Conservation (phyloP, 768 basidiomycete species). For the Tubosaeta sp. region DNA sequence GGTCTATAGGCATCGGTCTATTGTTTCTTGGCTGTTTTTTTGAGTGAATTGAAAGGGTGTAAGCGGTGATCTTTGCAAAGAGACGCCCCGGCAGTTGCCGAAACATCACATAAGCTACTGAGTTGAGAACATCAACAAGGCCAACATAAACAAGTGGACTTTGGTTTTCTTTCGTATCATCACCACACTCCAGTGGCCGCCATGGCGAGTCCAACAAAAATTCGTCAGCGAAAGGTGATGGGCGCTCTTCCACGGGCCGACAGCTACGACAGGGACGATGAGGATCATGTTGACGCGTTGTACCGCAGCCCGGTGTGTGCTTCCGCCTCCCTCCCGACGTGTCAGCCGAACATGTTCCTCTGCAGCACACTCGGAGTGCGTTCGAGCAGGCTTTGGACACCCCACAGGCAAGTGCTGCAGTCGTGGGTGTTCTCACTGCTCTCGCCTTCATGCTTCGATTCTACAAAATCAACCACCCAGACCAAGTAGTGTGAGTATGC, state of each 20-base stretch:
- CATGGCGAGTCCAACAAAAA: constrained; percentile 32
- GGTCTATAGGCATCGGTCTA: not conserved
- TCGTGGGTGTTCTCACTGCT: constrained; percentile 63
- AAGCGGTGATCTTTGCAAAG: too few relatives aligned
- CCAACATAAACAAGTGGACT: constrained; percentile 2
- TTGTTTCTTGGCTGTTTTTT: too few relatives aligned
- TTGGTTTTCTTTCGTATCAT: not conserved
- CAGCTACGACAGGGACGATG: constrained; percentile 39
- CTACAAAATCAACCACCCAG: constrained; percentile 92
- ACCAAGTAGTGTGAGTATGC: constrained; percentile 82
- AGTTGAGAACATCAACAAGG: constrained; percentile 3
- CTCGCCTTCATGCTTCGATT: constrained; percentile 82
- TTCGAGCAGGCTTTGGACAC: constrained; percentile 63
- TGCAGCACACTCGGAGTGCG: constrained; percentile 53
- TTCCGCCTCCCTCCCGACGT: not conserved
- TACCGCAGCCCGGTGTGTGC: constrained; percentile 46
- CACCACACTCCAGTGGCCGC: constrained; percentile 10
- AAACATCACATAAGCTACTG: constrained; percentile 19
- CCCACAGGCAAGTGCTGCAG: constrained; percentile 53
- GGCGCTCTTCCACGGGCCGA: constrained; percentile 16
- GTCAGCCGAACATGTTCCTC: constrained; percentile 19
- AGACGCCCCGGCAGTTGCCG: not conserved
- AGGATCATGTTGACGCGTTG: constrained; percentile 48
- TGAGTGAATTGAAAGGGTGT: not conserved
- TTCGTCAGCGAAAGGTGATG: constrained; percentile 26